Base-by-base conservation (phyloP, 1,284 basidiomycete species). In the Coniferiporia weirii region DNA sequence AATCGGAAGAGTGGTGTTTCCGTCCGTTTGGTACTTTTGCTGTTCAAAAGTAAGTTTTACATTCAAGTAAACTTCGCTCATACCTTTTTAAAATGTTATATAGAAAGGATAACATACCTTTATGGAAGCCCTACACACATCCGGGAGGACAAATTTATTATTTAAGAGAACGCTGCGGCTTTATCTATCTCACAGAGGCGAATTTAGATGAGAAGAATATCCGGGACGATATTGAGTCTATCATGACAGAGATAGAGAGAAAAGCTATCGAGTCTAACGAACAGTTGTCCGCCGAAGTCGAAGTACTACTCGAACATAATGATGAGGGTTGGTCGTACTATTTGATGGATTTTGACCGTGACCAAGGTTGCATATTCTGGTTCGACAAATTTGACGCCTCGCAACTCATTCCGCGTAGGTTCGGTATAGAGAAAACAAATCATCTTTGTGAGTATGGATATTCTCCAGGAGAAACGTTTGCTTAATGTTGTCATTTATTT, bases 281-380 rank as follows among this genome's bases (percentile, higher is more conserved):
- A 8, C 6, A 36, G 10, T 19, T 32, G 10, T 43, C 51, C 5
- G 35, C 36, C 27, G 47, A 47, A 17, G 19, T 54, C 2, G 57
- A 59, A 35, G 52, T 59, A 7, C 43, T 59, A 19, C 32, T 59
- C 7, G 52, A 59, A 20, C 27, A 54, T 8, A 27, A 8, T 10
- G 59, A 56, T 2, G 54, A 46, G 15, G 7, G 6, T 15, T 60
- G 59, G 59, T 32, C 43, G n/a, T 60, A 60, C 32, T 60, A 60
- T 27, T 44, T 55, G 27, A 46, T n/a, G n/a, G n/a, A n/a, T n/a
- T n/a, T 60, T 15, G 53, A 56, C 35, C 48, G 27, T 15, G 48
- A 52, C 34, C 35, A 15, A 8, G 15, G 46, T 5, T 34, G 48
- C 35, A 38, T 60, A 13, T 56, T 60, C 35, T 60, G 59, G 59